Percentiles rank a stretch among this genome's conserved stretches.
These are phyloP conservation scores for Cryomyces minteri DNA, from an alignment of 495 filamentous ascomycete genomes.

Conservation along the genomic window DNA sequence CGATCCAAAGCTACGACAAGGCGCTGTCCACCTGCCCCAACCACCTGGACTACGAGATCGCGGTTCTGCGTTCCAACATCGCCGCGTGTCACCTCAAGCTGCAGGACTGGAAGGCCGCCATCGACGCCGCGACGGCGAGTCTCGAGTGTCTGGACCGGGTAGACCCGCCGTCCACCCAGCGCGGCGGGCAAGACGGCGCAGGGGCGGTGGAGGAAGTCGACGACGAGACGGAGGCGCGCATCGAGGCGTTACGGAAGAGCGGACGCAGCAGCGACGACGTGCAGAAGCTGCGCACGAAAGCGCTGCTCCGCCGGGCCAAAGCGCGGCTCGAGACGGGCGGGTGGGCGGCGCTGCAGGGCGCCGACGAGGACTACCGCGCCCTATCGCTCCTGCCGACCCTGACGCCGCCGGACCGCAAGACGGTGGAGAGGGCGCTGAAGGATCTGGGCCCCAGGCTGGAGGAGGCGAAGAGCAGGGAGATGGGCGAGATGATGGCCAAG, in stretches of 20 bases:
- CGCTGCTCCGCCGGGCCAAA: conserved; percentile 67
- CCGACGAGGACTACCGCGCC: conserved; percentile 36
- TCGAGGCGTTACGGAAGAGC: conserved; percentile 17
- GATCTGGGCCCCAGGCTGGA: conserved; percentile 48
- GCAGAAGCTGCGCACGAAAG: conserved; percentile 63
- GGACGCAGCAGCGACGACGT: conserved; percentile 34
- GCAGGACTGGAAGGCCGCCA: conserved; percentile 68
- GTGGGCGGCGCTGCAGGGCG: conserved; percentile 69
- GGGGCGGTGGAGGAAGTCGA: conserved; percentile 28
- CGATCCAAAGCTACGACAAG: conserved; percentile 77
- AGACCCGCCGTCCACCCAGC: conserved; percentile 22
- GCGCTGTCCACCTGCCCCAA: conserved; percentile 67
- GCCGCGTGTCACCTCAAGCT: conserved; percentile 82
- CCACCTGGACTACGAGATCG: conserved; percentile 80
- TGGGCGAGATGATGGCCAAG: conserved; percentile 92
- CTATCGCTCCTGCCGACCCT: conserved; percentile 31
- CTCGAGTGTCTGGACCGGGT: conserved; percentile 53
- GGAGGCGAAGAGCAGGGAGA: conserved; percentile 64
- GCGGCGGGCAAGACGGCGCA: conserved; percentile 5
- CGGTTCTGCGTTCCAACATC: conserved; percentile 74
- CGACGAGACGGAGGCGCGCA: conserved; percentile 21
- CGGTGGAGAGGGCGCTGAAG: conserved; percentile 44
- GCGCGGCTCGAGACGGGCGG: conserved; percentile 50
- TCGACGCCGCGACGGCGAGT: conserved; percentile 52
- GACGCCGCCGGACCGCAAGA: conserved; percentile 38